Base-by-base conservation (phyloP, 306 rosid species). In the Citrullus colocynthis region DNA sequence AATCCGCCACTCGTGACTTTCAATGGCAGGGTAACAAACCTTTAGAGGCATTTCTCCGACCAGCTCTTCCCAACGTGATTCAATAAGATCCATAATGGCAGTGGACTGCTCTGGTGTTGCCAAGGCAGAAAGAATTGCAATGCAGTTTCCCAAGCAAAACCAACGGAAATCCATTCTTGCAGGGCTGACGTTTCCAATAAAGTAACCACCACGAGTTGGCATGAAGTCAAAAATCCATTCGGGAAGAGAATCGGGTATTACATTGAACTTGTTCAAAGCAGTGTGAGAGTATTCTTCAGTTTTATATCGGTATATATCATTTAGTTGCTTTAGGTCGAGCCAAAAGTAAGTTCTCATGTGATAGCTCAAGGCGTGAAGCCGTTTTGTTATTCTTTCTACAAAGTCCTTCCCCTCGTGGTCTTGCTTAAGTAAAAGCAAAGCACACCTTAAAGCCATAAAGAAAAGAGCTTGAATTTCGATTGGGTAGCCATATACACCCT, bases 401-500 rank as follows among this genome's bases (percentile, higher is more conserved):
- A 88, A 80, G 78, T 90, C 96, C 80, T 91, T 90, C 72, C 98
- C 98, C 82, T 93, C 93, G 11, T 80, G 85, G 80, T 93, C 97
- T 64, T 80, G 93, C 89, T 91, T 93, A 36, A 93, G 97, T 80
- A 93, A 83, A 80, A 83, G 73, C 88, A 93, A 82, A 24, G 98
- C 98, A 74, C 96, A 91, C 86, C 93, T 89, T 83, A 93, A 85
- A 78, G 97, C 93, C 98, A 93, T 93, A 88, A 91, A 91, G 90
- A 93, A 93, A 74, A 93, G 89, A 78, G 97, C 92, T 84, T 93
- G 97, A 80, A 93, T 93, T 83, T 93, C 98, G 42, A 93, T 90
- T 75, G 98, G 98, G 83, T 93, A 91, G 21, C 98, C 98, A 84
- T 93, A 93, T 55, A 93, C 98, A 76, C 98, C 98, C 98, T 93